A percentile compares a stretch with the other conserved stretches of the same genome.
Conservation (phyloP, 1,284 basidiomycete species). For the Naganishia albida region DNA sequence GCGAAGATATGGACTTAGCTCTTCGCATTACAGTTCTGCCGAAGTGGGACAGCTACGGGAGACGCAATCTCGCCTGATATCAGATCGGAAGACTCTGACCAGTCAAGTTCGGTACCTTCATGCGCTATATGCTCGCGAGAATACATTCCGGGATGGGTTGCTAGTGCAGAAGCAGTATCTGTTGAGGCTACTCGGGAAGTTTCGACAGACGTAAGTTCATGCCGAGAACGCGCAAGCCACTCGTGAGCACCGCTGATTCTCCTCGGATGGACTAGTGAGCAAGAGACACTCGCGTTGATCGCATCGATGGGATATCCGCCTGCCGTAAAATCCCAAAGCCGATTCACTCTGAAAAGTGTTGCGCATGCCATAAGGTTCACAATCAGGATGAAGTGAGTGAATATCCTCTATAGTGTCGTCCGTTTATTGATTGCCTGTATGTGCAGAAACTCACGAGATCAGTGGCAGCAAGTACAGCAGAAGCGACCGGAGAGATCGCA, state of each 20-base stretch:
- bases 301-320: constrained; percentile 71
- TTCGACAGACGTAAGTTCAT: constrained; percentile 68
- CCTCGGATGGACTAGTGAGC: constrained; percentile 60
- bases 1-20: background rate
- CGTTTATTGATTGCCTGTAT: background rate
- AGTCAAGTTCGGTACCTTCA: constrained; percentile 83
- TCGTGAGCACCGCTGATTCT: background rate
- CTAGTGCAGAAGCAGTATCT: constrained; percentile 82
- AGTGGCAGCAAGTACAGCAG: constrained; percentile 17
- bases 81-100: constrained; percentile 46
- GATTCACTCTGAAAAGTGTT: constrained; percentile 27
- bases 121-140: constrained; percentile 84
- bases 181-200: constrained; percentile 54
- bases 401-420: background rate
- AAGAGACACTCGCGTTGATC: constrained; percentile 73
- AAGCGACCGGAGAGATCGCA: constrained; percentile 10
- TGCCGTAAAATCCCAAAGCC: background rate
- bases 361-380: constrained; percentile 30
- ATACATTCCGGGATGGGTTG: constrained; percentile 74
- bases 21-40: background rate
- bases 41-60: background rate
- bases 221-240: background rate
- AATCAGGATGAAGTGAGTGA: constrained; percentile 29
- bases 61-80: constrained; percentile 29
- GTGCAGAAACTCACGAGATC: constrained; percentile 14